Conservation (phyloP, 139 green algal species). For the Chlamydomonas schloesseri region DNA sequence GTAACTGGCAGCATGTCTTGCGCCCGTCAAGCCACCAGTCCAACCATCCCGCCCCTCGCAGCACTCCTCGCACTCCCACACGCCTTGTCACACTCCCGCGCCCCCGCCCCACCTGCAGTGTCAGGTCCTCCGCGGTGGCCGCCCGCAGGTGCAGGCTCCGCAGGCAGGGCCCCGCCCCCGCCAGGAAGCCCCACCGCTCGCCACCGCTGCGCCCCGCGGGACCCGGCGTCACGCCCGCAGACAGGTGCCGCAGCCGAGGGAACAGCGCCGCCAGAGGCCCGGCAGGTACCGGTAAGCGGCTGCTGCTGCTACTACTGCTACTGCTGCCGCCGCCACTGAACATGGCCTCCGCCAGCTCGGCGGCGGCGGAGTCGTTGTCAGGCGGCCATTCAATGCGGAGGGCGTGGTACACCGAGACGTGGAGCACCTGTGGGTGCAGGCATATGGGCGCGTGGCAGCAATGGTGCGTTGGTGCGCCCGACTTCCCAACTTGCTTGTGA, state of each 20-base stretch:
- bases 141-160: constrained; percentile 23
- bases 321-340: not conserved
- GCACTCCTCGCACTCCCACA: too few species aligned
- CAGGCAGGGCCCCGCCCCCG: constrained; percentile 10
- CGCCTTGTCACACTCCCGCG: too few species aligned
- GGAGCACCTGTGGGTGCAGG: constrained; percentile 8
- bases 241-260: constrained; percentile 16
- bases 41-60: too few species aligned
- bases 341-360: not conserved
- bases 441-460: too few species aligned
- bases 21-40: too few species aligned
- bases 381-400: not conserved
- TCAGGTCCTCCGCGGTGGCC: constrained; percentile 26
- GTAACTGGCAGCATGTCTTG: too few species aligned
- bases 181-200: constrained; percentile 22
- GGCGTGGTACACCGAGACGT: constrained; percentile 34
- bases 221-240: not conserved
- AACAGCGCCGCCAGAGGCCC: constrained; percentile 29
- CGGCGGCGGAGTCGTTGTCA: not conserved
- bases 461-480: too few species aligned
- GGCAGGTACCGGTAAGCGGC: too few species aligned
- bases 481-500: too few species aligned
- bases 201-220: not conserved
- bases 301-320: not conserved
- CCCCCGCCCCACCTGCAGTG: constrained; percentile 36